Evolutionary conservation across 108 stramenopile species (phyloP), one percentile per base, ranked within the genome.

Genomic region (Skeletonema tropicum): DNA sequence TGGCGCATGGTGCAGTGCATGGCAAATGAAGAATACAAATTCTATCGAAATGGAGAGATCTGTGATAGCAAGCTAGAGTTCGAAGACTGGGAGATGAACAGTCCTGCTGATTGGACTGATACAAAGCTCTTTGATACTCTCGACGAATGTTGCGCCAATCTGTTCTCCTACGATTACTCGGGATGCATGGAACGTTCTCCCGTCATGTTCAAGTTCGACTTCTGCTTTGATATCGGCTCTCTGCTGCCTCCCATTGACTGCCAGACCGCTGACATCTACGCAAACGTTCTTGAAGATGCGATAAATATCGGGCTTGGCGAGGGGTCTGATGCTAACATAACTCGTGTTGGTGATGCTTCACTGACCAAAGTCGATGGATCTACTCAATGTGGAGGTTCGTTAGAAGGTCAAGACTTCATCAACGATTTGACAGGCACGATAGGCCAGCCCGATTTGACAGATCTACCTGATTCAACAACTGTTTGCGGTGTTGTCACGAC

Each of bases 1-100:
- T 81, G 80, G 80, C 63, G 80, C 19, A 81, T 81, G 57, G 74
- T 74, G 7, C 74, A 81, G 49, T 81, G 80, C 32, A 81, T 81
- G 80, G 73, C 74, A 17, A 81, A 81, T 66, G 80, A 81, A 65
- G 80, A 81, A 57, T 81, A 66, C 48, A 81, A 81, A 38, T 81
- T 81, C 64, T 81, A 71, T 55, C 66, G 59, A 17, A 75, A 71
- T 71, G 80, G 68, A 36, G 74, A 81, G 29, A 81, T 74, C 12
- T 81, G 80, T 42, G 80, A 81, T 48, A 71, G 59, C 69, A 81
- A 81, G 65, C 71, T 81, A 11, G 49, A 48, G 46, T 81, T 81
- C 21, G 80, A 81, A 48, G 80, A 81, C 60, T 81, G 80, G 80
- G 80, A 81, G 70, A 49, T 30, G 5, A 75, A 81, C 30, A 71